Conservation (phyloP, 2,329 filamentous ascomycete genomes). For the Beauveria varroae region DNA sequence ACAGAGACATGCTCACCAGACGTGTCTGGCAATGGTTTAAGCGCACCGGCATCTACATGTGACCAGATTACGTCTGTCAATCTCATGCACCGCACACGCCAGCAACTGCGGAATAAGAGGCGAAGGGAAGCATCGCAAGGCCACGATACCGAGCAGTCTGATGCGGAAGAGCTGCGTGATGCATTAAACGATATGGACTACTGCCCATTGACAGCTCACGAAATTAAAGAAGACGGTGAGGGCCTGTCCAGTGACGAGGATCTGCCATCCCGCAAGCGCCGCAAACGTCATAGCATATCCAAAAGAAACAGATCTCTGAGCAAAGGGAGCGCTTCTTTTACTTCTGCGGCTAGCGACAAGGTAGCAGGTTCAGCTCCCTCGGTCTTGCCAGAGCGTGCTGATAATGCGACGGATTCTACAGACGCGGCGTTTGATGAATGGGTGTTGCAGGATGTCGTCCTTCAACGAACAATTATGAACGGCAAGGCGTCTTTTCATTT, state of each 20-base stretch:
- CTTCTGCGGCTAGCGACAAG: not conserved
- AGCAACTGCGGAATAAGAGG: not conserved
- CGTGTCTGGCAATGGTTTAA: not conserved
- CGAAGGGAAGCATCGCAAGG: not conserved
- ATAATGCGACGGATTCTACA: not conserved
- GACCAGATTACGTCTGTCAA: not conserved
- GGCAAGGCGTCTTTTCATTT: too few species aligned
- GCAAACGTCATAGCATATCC: not conserved
- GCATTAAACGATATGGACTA: not conserved
- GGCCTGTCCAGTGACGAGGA: not conserved
- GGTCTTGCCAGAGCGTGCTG: not conserved
- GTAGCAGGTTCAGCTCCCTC: not conserved
- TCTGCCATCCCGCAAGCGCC: not conserved
- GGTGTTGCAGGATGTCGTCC: not conserved
- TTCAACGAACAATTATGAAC: too few species aligned
- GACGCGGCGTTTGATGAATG: slow-evolving; percentile 10
- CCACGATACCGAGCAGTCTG: not conserved
- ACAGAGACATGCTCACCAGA: not conserved
- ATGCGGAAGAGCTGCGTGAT: not conserved
- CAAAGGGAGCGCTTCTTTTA: not conserved
- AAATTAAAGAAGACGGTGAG: not conserved
- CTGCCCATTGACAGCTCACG: not conserved
- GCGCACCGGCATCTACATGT: not conserved
- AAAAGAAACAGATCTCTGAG: not conserved
- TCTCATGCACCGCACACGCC: not conserved